phyloP scores from a whole-genome alignment of 805 yeast genomes.

The Nakazawaea anatomiae region DNA sequence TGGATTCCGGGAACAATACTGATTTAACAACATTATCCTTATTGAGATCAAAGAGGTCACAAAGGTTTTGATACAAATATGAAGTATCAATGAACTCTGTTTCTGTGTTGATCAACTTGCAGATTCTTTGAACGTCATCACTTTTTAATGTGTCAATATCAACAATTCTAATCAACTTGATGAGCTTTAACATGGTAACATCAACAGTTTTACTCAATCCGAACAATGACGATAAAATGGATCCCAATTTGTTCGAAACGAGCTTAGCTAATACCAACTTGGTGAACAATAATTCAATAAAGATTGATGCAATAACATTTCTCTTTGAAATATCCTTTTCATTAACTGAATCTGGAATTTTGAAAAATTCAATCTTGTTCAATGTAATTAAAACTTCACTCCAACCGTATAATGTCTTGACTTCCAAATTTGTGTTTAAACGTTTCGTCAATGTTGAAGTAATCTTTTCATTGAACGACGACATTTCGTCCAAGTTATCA shows the following conservation, averaged over 20 bases:
- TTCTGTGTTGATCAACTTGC: constrained; percentile 3
- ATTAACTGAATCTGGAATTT: constrained; percentile 1
- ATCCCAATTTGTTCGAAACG: constrained; percentile 11
- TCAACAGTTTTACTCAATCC: constrained; percentile 5
- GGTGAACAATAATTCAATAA: background rate
- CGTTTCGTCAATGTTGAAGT: background rate
- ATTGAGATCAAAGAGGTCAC: background rate
- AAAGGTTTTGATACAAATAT: background rate
- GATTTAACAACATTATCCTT: background rate
- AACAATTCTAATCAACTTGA: constrained; percentile 7
- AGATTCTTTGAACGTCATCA: background rate
- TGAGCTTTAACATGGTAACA: constrained; percentile 5
- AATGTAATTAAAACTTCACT: background rate
- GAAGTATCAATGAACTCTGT: constrained; percentile 5
- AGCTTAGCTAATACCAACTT: constrained; percentile 10
- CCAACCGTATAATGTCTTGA: background rate
- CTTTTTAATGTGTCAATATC: constrained; percentile 1
- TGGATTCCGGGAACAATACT: background rate
- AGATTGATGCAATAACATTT: background rate
- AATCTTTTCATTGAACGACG: background rate
- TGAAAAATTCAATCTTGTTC: background rate
- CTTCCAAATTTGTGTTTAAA: background rate
- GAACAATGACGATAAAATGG: constrained; percentile 7
- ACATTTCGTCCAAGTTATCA: background rate
- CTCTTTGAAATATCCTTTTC: constrained; percentile 2